These are phyloP conservation scores for Chrysopogon serrulatus DNA, from an alignment of 176 grass and related monocot genomes.

Conservation along the genomic window DNA sequence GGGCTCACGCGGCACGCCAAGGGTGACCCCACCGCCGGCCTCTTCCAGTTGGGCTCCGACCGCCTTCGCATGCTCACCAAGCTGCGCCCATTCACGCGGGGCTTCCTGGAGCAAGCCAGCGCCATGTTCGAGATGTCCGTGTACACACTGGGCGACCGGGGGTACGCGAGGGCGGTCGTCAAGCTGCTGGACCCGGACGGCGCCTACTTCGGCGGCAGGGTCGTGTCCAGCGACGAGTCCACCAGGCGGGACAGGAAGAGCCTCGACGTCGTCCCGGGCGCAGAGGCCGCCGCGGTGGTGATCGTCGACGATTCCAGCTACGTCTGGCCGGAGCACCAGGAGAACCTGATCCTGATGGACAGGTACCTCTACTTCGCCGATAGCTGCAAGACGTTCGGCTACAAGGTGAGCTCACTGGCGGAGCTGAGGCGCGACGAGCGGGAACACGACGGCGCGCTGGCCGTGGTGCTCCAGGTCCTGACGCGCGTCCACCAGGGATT, in stretches of 20 bases:
- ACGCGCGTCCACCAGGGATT: constrained; percentile 46
- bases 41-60: constrained; percentile 27
- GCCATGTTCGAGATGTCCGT: constrained; percentile 64
- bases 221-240: constrained; percentile 50
- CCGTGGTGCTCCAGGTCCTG: constrained; percentile 39
- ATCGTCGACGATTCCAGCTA: constrained; percentile 58
- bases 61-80: constrained; percentile 54
- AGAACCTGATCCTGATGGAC: constrained; percentile 57
- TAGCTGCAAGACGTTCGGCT: constrained; percentile 19
- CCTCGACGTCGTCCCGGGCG: constrained; percentile 53
- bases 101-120: constrained; percentile 55
- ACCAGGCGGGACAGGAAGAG: constrained; percentile 41
- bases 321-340: constrained; percentile 57
- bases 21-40: constrained; percentile 41
- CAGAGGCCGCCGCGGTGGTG: constrained; percentile 26
- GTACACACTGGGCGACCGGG: constrained; percentile 50
- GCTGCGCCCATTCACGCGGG: constrained; percentile 50
- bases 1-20: not conserved
- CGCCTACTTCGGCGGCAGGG: constrained; percentile 44
- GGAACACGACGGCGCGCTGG: constrained; percentile 51
- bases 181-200: constrained; percentile 64
- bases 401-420: constrained; percentile 28
- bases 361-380: constrained; percentile 60
- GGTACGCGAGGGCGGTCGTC: constrained; percentile 41
- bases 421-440: constrained; percentile 51